These are phyloP conservation scores for Ambrosiella beaveri DNA, from an alignment of 2,329 filamentous ascomycete species.

Conservation along the genomic window DNA sequence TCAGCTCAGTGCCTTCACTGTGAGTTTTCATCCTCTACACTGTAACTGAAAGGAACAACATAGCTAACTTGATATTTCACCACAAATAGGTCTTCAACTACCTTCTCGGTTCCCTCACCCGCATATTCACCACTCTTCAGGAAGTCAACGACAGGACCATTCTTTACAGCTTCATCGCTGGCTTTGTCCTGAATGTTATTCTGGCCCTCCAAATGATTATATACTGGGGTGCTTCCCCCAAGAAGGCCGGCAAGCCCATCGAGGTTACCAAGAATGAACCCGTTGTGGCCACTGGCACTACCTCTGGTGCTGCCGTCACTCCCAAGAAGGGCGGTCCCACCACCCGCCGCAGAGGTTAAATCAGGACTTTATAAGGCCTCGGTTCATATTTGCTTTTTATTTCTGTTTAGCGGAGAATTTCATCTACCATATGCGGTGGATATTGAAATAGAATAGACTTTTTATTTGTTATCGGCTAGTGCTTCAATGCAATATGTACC, in stretches of 20 bases:
- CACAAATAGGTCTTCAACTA: conserved; percentile 80
- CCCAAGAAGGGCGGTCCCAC: conserved; percentile 26
- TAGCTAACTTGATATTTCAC: too few relatives aligned
- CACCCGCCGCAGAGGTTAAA: conserved; percentile 27
- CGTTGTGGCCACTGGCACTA: conserved; percentile 15
- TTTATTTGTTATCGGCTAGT: too few relatives aligned
- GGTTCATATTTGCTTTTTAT: conserved; percentile 2
- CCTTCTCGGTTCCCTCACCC: conserved; percentile 74
- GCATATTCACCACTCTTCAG: conserved; percentile 94
- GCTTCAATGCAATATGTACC: too few relatives aligned
- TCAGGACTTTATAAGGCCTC: conserved; percentile 2
- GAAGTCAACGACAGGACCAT: conserved; percentile 96
- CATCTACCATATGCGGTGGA: too few relatives aligned
- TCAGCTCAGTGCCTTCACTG: conserved; percentile 89
- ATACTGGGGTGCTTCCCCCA: conserved; percentile 65
- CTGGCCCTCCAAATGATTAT: conserved; percentile 82
- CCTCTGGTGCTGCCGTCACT: conserved; percentile 19
- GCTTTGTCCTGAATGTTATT: conserved; percentile 75
- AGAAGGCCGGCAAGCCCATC: conserved; percentile 24
- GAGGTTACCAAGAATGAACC: conserved; percentile 14
- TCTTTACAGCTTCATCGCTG: conserved; percentile 82
- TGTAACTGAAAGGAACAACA: too few relatives aligned
- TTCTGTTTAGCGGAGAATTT: neutral
- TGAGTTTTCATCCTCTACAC: conserved; percentile 30
- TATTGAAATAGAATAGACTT: too few relatives aligned